Percentiles rank a stretch among this genome's conserved stretches.
These are phyloP conservation scores for Rubroboletus pulcherrimus DNA, from an alignment of 768 basidiomycete species.

Conservation along the genomic window DNA sequence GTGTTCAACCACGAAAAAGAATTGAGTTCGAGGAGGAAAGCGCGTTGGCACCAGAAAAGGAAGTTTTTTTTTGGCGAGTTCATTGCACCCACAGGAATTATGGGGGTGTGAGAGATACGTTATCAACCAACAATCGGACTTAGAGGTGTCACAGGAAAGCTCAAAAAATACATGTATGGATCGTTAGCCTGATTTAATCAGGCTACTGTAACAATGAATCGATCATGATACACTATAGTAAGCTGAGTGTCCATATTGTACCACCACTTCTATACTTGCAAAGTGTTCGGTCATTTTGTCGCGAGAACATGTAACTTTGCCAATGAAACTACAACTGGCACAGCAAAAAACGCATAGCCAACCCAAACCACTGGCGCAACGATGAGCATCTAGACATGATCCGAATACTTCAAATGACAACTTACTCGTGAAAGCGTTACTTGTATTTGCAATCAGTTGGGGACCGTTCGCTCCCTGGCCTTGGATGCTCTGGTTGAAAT, in stretches of 20 bases:
- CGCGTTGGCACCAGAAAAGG: no score
- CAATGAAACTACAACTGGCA: constrained; percentile 66
- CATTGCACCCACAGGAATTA: no score
- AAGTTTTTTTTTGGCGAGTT: no score
- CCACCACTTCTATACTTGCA: neutral
- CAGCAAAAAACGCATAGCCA: constrained; percentile 68
- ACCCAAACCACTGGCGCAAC: constrained; percentile 66
- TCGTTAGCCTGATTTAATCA: neutral
- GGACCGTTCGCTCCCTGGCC: constrained; percentile 52
- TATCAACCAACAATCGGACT: neutral
- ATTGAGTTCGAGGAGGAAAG: no score
- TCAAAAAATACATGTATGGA: neutral
- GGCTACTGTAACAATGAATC: neutral
- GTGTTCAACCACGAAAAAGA: no score
- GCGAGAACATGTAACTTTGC: constrained; percentile 63
- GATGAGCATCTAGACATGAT: constrained; percentile 1
- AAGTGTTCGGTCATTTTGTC: constrained; percentile 31
- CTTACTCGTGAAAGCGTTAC: constrained; percentile 76
- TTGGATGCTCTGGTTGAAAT: constrained; percentile 65
- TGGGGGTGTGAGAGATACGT: no score
- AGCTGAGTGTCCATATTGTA: neutral
- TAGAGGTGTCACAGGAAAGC: neutral
- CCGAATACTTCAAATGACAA: constrained; percentile 11
- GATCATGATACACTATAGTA: neutral
- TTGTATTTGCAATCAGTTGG: constrained; percentile 54